Percentiles rank a stretch among this genome's conserved stretches.
Evolutionary conservation across 2,329 filamentous ascomycete species (phyloP).

Genomic region (Sclerotinia nivalis): DNA sequence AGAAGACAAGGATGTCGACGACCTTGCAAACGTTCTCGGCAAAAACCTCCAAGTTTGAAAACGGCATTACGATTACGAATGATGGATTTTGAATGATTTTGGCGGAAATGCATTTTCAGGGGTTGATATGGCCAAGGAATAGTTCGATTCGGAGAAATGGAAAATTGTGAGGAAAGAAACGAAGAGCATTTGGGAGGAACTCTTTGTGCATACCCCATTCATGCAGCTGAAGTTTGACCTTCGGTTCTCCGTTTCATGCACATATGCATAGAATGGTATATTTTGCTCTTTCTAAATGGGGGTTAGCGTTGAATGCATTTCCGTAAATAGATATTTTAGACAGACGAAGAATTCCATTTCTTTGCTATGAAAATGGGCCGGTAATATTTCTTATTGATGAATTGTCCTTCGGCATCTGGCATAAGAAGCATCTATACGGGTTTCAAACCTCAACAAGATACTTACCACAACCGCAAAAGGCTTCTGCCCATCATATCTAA

Average conservation of each 20-base stretch:
- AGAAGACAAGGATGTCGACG: constrained; percentile 78
- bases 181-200: not conserved
- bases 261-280: constrained; percentile 14
- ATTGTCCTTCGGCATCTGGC: not conserved
- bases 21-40: constrained; percentile 67
- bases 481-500: not conserved
- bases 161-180: constrained; percentile 2
- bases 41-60: constrained; percentile 23
- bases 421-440: not conserved
- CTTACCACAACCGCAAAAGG: not conserved
- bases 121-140: constrained; percentile 4
- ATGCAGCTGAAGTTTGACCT: constrained; percentile 1
- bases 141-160: not conserved
- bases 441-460: not conserved
- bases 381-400: not conserved
- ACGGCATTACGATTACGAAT: not conserved
- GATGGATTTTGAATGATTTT: constrained; percentile 21
- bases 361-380: not conserved
- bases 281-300: not conserved
- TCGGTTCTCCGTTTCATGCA: not conserved
- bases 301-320: constrained; percentile 2
- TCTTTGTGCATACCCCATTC: constrained; percentile 4
- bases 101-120: not conserved
- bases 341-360: constrained; percentile 6
- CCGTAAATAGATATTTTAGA: constrained; percentile 14